Evolutionary conservation across 352 stramenopile genomes (phyloP), one percentile per base, ranked within the genome.

Genomic region (Saprolegnia parasitica): DNA sequence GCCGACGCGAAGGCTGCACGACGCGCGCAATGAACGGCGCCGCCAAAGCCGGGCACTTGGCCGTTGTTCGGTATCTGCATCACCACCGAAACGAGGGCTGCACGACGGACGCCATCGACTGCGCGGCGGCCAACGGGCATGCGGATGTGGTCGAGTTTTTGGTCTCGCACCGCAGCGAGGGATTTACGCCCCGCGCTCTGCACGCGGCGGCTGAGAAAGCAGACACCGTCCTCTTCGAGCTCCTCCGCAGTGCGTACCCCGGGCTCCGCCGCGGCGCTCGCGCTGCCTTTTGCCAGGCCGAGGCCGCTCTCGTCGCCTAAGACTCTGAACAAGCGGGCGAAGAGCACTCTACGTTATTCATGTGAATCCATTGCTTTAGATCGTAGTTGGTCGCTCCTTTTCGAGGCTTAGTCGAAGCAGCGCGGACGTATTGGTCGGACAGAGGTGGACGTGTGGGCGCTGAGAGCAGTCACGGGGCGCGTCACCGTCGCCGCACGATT

Each of bases 21-120:
- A 73, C 78, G 52, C 79, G 81, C 47, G 83, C 82, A 0, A 77
- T 90, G 57, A 80, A 88, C 73, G 68, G 79, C n/a, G 81, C 84
- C 11, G 83, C 84, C 0, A 78, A 72, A 37, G 78, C 82, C 23
- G 63, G 63, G 8, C 50, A 55, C 18, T 15, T 63, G 18, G 47
- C 47, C 6, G 47, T 70, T 8, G 63, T 70, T 9, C 24, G 4
- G 16, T 63, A 54, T 29, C 40, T 70, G 20, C 63, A 70, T 20
- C 16, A 15, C 13, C n/a, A 62, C 16, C 63, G 63, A 15, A 55
- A 4, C 6, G 63, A 70, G 62, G 63, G 63, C 15, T 70, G 63
- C 21, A 70, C 63, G 0, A 81, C 76, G 0, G 35, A 70, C 16
- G 63, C 63, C 1, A 81, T 70, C 40, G 63, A 70, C 40, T 70